Percentiles rank a stretch among this genome's conserved stretches.
These are phyloP conservation scores for Neonectria punicea DNA, from an alignment of 2,329 filamentous ascomycete genomes.

Conservation along the genomic window DNA sequence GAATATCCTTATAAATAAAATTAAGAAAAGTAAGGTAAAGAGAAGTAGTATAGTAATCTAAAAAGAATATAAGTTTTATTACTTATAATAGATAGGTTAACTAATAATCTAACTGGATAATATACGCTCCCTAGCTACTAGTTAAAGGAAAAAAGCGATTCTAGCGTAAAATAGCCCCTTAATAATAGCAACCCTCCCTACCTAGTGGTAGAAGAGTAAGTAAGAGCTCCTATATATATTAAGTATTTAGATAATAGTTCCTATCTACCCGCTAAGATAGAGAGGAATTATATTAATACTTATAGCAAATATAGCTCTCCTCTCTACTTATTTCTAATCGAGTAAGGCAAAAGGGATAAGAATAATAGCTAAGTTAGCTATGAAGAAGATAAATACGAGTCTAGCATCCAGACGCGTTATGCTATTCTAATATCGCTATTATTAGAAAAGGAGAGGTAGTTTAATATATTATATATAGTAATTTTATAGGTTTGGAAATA, in stretches of 20 bases:
- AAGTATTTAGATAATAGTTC: not conserved
- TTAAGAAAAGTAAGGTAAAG: too few relatives aligned
- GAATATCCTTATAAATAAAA: too few relatives aligned
- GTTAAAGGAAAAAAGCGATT: not conserved
- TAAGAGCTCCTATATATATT: not conserved
- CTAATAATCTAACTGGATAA: too few relatives aligned
- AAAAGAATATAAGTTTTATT: too few relatives aligned
- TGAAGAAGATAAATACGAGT: not conserved
- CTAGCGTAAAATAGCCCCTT: not conserved
- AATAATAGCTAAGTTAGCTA: not conserved
- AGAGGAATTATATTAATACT: not conserved
- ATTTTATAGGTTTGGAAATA: not conserved
- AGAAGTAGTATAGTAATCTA: too few relatives aligned
- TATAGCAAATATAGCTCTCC: not conserved
- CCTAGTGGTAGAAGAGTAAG: not conserved
- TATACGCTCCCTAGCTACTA: not conserved
- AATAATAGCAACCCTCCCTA: not conserved
- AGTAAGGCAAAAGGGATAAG: not conserved
- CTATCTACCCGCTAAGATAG: not conserved
- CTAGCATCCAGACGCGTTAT: not conserved
- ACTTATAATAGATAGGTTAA: too few relatives aligned
- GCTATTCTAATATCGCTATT: not conserved
- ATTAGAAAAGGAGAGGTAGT: not conserved
- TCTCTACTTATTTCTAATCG: not conserved
- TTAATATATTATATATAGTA: not conserved